Evolutionary conservation across 2,329 filamentous ascomycete genomes (phyloP).

Genomic region (Rasamsonia emersonii): DNA sequence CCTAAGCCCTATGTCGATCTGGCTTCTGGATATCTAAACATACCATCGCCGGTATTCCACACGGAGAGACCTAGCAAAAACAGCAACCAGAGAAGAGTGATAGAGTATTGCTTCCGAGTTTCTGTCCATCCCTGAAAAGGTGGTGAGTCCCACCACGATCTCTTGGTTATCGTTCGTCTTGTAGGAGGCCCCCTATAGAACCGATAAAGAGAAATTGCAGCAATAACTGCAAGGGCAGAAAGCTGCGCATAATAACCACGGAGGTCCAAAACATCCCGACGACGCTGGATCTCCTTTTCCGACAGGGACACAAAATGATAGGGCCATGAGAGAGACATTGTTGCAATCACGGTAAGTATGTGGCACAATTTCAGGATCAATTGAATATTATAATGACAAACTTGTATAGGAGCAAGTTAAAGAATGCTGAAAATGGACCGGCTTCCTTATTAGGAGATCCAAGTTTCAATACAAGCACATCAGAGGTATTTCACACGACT

Average conservation of each 20-base stretch:
- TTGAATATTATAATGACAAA: too few relatives aligned
- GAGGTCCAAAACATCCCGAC: conserved; percentile 45
- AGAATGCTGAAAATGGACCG: too few relatives aligned
- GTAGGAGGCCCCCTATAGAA: conserved; percentile 1
- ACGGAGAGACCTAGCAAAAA: conserved; percentile 47
- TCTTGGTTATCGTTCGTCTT: conserved; percentile 6
- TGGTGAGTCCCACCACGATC: conserved; percentile 39
- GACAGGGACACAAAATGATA: conserved; percentile 48
- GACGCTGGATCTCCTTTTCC: conserved; percentile 40
- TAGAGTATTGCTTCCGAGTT: conserved; percentile 43
- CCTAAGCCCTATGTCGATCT: too few relatives aligned
- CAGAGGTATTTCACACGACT: too few relatives aligned
- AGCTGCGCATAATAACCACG: conserved; percentile 49
- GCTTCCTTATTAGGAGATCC: too few relatives aligned
- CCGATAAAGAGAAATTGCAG: conserved; percentile 29
- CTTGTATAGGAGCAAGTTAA: background rate
- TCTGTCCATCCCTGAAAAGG: conserved; percentile 36
- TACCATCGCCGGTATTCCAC: conserved; percentile 47
- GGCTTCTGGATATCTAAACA: too few relatives aligned
- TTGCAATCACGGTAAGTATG: background rate
- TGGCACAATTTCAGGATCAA: too few relatives aligned
- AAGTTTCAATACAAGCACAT: too few relatives aligned
- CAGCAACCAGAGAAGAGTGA: conserved; percentile 40
- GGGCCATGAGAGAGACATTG: conserved; percentile 26
- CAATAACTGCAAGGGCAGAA: conserved; percentile 40